Base-by-base conservation (phyloP, 306 rosid genomes). In the Vigna mungo region DNA sequence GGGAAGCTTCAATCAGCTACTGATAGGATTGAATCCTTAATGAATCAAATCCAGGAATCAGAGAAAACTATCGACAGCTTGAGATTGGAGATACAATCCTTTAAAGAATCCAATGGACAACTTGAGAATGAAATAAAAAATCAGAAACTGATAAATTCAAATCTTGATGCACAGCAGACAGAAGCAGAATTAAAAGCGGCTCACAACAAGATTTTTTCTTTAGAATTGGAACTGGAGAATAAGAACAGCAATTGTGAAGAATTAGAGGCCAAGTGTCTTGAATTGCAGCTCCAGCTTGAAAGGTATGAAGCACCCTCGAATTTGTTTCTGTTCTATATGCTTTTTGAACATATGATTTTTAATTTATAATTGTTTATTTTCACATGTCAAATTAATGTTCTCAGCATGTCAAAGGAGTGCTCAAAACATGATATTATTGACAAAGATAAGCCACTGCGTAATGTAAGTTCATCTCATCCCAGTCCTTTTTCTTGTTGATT, bases 201-300 rank as follows among this genome's bases (percentile, higher is more conserved):
- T 62, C 53, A 10, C 23, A 75, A 78, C 34, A 89, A 89, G 75
- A 60, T 88, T 72, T 80, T 86, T 37, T 79, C 92, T 63, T 81
- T 90, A 66, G 93, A 90, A 86, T 87, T 78, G 76, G 92, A 93
- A 64, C 82, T 91, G 75, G 92, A 84, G 74, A 86, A 84, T 36
- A 89, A 87, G 76, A 80, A 79, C 68, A 85, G 67, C 44, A 59
- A 72, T 72, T 90, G 85, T 77, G 94, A 87, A 81, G 94, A 91
- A 80, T 82, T 91, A 79, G 96, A 91, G 74, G 84, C 91, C 70
- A 85, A 83, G 72, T 91, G 93, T 74, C 82, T 88, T 78, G 98
- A 91, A 81, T 80, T 83, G 73, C 97, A 90, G 76, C 91, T 87
- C 70, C 97, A 85, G 85, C 84, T 90, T 59, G 90, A 85, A 82